Conservation (phyloP, 176 grass and related monocot genomes). For the Triticum dicoccoides region DNA sequence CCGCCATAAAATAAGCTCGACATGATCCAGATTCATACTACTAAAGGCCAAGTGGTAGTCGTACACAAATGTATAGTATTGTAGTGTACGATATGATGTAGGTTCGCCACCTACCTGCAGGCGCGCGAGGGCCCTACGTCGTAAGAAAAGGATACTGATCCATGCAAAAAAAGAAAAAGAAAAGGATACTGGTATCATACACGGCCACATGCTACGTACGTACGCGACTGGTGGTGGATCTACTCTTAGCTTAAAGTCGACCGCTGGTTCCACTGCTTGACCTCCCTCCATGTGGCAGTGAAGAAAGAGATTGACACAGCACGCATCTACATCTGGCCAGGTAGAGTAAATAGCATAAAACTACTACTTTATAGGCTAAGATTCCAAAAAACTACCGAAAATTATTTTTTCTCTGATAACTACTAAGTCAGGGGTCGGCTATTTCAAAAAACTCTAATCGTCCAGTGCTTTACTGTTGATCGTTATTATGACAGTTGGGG, state of each 20-base stretch:
- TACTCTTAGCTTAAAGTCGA: not conserved
- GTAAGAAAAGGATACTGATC: not conserved
- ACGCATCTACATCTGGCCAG: too few species aligned
- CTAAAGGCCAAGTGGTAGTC: too few species aligned
- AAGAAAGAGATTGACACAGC: not conserved
- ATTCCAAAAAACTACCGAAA: too few species aligned
- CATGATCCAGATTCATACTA: not conserved
- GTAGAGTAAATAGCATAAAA: too few species aligned
- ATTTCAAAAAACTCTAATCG: too few species aligned
- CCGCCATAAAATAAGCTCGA: not conserved
- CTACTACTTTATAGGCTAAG: too few species aligned
- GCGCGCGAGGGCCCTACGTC: not conserved
- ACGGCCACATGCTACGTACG: constrained; percentile 21
- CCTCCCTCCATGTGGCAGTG: not conserved
- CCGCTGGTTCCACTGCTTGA: not conserved
- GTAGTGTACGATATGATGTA: not conserved
- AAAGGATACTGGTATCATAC: not conserved
- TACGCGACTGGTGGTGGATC: not conserved
- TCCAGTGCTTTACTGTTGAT: too few species aligned
- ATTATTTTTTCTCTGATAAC: too few species aligned
- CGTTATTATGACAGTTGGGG: too few species aligned
- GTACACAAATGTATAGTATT: not conserved
- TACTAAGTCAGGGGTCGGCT: too few species aligned
- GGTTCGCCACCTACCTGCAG: constrained; percentile 1
- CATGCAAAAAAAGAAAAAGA: not conserved